Percentiles rank a stretch among this genome's conserved stretches.
Conservation (phyloP, 768 basidiomycete species). For the Leccinellum albellum region DNA sequence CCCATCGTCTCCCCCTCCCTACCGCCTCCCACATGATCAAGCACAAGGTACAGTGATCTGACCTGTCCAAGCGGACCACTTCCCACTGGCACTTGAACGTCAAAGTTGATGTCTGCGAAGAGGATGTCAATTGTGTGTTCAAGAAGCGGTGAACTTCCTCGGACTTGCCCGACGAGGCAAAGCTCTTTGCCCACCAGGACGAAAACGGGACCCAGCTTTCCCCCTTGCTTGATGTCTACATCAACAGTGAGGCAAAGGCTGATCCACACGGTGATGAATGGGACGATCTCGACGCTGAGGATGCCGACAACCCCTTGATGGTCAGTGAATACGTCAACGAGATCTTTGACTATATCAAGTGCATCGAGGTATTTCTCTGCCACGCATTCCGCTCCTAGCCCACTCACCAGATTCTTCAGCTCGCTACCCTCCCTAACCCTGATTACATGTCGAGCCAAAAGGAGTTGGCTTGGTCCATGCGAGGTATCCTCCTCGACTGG, state of each 20-base stretch:
- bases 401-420: conserved; percentile 36
- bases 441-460: conserved; percentile 83
- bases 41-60: conserved; percentile 26
- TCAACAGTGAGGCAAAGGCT: conserved; percentile 54
- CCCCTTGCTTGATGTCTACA: conserved; percentile 38
- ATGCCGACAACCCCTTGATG: conserved; percentile 93
- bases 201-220: conserved; percentile 31
- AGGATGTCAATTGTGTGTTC: conserved; percentile 54
- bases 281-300: conserved; percentile 91
- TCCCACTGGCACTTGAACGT: conserved; percentile 29
- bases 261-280: conserved; percentile 66
- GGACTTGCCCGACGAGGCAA: conserved; percentile 45
- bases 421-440: conserved; percentile 74
- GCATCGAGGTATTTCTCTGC: conserved; percentile 61
- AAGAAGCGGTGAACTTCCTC: conserved; percentile 81
- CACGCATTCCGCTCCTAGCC: no score
- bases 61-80: conserved; percentile 31
- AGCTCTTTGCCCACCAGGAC: conserved; percentile 43
- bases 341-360: conserved; percentile 88
- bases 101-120: conserved; percentile 42
- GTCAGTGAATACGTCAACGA: conserved; percentile 95
- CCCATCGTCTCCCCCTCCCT: conserved; percentile 31
- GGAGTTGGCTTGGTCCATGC: conserved; percentile 86
- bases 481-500: conserved; percentile 89
- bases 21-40: conserved; percentile 20